phyloP scores from a whole-genome alignment of 192 early-diverging fungal species.

The Dispira parvispora region DNA sequence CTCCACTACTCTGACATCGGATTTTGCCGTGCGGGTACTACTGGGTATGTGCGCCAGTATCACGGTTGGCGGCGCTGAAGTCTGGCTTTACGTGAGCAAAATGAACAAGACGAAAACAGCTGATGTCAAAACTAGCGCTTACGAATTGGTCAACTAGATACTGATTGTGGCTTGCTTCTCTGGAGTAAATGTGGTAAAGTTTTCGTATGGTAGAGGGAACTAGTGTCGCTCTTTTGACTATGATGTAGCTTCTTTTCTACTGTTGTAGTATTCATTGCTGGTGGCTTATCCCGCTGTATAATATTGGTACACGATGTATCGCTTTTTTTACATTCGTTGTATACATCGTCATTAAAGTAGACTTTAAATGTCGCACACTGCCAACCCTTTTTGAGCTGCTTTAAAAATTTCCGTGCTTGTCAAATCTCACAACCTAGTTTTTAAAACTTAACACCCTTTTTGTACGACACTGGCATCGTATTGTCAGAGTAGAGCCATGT shows the following conservation, averaged over 20 bases:
- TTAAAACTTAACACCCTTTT: too few relatives aligned
- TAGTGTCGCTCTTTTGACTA: background rate
- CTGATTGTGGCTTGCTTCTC: background rate
- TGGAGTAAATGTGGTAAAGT: background rate
- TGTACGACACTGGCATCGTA: too few relatives aligned
- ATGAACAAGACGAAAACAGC: background rate
- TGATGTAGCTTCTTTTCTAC: background rate
- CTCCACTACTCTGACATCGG: background rate
- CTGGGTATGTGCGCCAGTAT: background rate
- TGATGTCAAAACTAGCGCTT: background rate
- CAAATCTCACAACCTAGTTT: too few relatives aligned
- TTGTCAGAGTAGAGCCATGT: too few relatives aligned
- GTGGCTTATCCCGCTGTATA: background rate
- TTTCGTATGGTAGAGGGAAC: background rate
- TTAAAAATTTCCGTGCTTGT: too few relatives aligned
- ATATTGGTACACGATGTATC: background rate
- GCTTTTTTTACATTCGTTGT: too few relatives aligned
- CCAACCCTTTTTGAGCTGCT: too few relatives aligned
- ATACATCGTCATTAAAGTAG: too few relatives aligned
- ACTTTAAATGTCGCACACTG: too few relatives aligned
- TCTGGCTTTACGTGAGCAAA: conserved; percentile 2
- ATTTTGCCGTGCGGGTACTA: background rate
- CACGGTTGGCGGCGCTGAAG: background rate
- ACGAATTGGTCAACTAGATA: conserved; percentile 1
- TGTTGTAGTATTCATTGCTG: background rate